Conservation (phyloP, 768 basidiomycete genomes). For the Auricularia heimuer region DNA sequence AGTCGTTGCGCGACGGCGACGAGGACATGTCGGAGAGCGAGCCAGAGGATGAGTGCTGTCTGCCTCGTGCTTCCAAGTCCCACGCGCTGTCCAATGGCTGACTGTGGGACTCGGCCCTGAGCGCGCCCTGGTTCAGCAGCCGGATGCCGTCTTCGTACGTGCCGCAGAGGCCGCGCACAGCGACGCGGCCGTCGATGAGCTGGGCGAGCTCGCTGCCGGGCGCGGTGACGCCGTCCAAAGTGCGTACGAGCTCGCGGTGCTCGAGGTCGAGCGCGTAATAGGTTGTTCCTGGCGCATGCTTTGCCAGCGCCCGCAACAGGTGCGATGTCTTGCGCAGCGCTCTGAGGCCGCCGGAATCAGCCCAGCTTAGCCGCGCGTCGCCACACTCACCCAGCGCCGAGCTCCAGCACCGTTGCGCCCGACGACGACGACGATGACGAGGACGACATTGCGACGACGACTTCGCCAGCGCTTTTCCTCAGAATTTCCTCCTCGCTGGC, state of each 20-base stretch:
- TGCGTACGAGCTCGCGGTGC: slow-evolving; percentile 71
- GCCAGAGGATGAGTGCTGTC: no score
- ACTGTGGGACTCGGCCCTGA: slow-evolving; percentile 19
- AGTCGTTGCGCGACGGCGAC: slow-evolving; percentile 2
- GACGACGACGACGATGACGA: slow-evolving; percentile 9
- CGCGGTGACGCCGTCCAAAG: slow-evolving; percentile 53
- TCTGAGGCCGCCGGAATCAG: slow-evolving; percentile 27
- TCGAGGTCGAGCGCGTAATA: slow-evolving; percentile 95
- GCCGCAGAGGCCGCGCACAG: slow-evolving; percentile 77
- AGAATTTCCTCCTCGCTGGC: slow-evolving; percentile 80
- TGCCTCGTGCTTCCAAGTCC: neutral
- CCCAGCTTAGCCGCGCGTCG: neutral
- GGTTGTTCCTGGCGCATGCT: slow-evolving; percentile 47
- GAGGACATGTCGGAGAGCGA: neutral
- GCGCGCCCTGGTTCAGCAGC: slow-evolving; percentile 59
- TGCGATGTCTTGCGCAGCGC: slow-evolving; percentile 84
- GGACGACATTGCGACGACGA: slow-evolving; percentile 66
- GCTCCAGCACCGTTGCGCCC: slow-evolving; percentile 65
- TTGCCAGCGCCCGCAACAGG: slow-evolving; percentile 63
- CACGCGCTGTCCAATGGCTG: neutral
- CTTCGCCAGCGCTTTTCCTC: slow-evolving; percentile 58
- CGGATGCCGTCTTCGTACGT: slow-evolving; percentile 86
- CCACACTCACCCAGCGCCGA: slow-evolving; percentile 81
- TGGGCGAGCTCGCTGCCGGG: slow-evolving; percentile 41
- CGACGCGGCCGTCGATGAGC: slow-evolving; percentile 58